Base-by-base conservation (phyloP, 164 flowering plant species). In the Dillenia turbinata region DNA sequence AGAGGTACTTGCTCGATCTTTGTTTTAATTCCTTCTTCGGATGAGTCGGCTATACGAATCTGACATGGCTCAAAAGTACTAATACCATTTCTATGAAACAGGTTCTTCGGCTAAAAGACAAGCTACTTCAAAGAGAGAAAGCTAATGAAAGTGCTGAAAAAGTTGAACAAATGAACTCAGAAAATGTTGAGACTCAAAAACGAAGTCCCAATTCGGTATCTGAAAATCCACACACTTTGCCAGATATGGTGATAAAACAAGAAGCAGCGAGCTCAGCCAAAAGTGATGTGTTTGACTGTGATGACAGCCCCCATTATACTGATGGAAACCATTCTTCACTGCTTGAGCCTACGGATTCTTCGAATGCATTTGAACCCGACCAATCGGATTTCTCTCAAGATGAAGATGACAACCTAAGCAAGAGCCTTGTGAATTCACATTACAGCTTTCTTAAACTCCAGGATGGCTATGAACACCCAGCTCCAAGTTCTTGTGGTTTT, bases 201-300 rank as follows among this genome's bases (percentile, higher is more conserved):
- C 71, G 69, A 9, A 33, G 54, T 26, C 40, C 66, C 2, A 71
- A 68, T 58, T 52, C 78, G 1, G 62, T 47, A 52, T 69, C 84
- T 2, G 75, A 66, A 49, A 78, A 71, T 56, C 68, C 49, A 46
- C 71, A 73, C 12, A 68, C 51, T 45, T 78, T 57, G 24, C 62
- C 85, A 7, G 46, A 26, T 10, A 57, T 66, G 52, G 77, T 68
- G 10, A 68, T 68, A 48, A 84, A 83, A 56, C 86, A 77, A 46
- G 75, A 71, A 69, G 85, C 83, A 55, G 67, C 77, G 19, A 78
- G 81, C 54, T 85, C 96, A 1, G 77, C 75, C 9, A 83, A 68
- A 66, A 83, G 88, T 56, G 86, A 78, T 43, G 79, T 78, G 12
- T 70, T 81, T 46, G 89, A 85, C 67, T 81, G 88, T 17, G 40